These are phyloP conservation scores for Cyathus striatus DNA, from an alignment of 768 basidiomycete species.

Conservation along the genomic window DNA sequence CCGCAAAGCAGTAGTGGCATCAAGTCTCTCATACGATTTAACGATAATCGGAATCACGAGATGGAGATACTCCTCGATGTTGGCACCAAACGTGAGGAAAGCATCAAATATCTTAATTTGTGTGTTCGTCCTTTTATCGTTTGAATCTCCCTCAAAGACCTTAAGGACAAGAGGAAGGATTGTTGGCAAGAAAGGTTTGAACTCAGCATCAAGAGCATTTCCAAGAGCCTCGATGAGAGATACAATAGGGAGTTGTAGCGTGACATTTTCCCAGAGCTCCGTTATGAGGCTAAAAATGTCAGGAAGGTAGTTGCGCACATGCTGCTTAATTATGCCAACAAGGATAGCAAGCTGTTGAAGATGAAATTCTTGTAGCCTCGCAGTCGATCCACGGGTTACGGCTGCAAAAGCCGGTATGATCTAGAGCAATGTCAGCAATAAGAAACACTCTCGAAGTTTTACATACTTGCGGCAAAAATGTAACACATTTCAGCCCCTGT, in stretches of 20 bases:
- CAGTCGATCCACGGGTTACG: slow-evolving; percentile 78
- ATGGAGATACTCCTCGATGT: slow-evolving; percentile 97
- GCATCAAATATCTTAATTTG: slow-evolving; percentile 94
- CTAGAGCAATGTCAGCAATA: slow-evolving; percentile 27
- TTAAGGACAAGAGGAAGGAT: slow-evolving; percentile 87
- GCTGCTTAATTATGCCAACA: slow-evolving; percentile 94
- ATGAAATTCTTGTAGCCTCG: slow-evolving; percentile 87
- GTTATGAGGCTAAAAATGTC: slow-evolving; percentile 82
- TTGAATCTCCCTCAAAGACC: slow-evolving; percentile 85
- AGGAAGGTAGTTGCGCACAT: slow-evolving; percentile 87
- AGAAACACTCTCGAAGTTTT: not conserved
- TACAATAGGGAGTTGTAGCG: slow-evolving; percentile 88
- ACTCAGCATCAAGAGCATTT: slow-evolving; percentile 92
- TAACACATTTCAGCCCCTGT: slow-evolving; percentile 92
- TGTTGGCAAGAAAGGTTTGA: slow-evolving; percentile 91
- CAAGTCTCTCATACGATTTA: slow-evolving; percentile 80
- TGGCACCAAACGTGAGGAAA: slow-evolving; percentile 90
- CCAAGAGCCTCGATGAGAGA: slow-evolving; percentile 90
- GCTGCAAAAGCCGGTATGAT: slow-evolving; percentile 93
- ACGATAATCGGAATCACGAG: slow-evolving; percentile 94
- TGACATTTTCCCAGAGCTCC: slow-evolving; percentile 84
- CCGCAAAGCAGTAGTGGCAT: slow-evolving; percentile 68
- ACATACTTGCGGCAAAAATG: slow-evolving; percentile 86
- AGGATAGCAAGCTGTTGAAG: slow-evolving; percentile 94
- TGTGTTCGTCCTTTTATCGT: slow-evolving; percentile 70